Conservation (phyloP, 257 asterid genomes). For the Salvia miltiorrhiza region DNA sequence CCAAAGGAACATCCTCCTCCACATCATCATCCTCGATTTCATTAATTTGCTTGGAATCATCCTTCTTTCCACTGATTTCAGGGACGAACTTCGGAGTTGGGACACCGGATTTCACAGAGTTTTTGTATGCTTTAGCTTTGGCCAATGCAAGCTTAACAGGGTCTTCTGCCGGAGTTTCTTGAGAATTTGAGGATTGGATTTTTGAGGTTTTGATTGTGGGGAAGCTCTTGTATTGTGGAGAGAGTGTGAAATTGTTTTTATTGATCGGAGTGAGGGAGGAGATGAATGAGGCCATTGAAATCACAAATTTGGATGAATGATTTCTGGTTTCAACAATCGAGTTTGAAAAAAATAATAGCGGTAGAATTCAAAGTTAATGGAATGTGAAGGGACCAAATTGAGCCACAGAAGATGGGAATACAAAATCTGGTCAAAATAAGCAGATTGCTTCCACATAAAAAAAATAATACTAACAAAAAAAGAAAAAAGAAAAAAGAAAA, state of each 20-base stretch:
- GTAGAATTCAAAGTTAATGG: not conserved
- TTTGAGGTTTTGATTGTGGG: conserved; percentile 35
- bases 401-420: not conserved
- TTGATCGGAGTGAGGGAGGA: conserved; percentile 41
- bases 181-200: conserved; percentile 39
- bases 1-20: conserved; percentile 36
- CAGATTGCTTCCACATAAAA: too few relatives aligned
- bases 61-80: conserved; percentile 12
- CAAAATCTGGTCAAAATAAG: not conserved
- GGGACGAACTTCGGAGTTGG: conserved; percentile 28
- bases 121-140: conserved; percentile 59
- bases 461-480: too few relatives aligned
- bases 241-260: conserved; percentile 3
- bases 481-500: too few relatives aligned
- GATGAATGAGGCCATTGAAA: conserved; percentile 54
- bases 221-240: conserved; percentile 27
- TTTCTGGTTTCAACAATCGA: not conserved
- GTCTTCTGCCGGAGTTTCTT: conserved; percentile 39
- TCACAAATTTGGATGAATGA: conserved; percentile 17
- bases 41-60: not conserved
- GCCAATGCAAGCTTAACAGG: conserved; percentile 63
- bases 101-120: conserved; percentile 26
- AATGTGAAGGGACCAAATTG: not conserved
- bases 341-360: not conserved
- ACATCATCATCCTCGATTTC: conserved; percentile 18